Conservation (phyloP, 2,329 filamentous ascomycete species). For the Penicillium sp. region DNA sequence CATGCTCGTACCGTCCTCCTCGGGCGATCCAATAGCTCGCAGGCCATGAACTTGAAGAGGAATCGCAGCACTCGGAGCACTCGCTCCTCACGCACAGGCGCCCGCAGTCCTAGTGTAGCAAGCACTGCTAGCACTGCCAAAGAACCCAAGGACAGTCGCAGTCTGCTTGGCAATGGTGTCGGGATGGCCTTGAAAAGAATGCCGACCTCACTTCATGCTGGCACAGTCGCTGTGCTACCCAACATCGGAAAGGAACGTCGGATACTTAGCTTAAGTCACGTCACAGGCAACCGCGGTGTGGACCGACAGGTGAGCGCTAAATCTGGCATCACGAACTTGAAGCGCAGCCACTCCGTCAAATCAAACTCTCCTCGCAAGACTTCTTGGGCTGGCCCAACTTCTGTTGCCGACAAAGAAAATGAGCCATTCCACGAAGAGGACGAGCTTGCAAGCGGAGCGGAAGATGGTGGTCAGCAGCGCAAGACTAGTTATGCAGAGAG, state of each 20-base stretch:
- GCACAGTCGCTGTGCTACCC: conserved; percentile 47
- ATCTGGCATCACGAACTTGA: conserved; percentile 58
- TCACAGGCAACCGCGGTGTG: conserved; percentile 65
- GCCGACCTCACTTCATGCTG: conserved; percentile 42
- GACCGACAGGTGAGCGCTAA: conserved; percentile 37
- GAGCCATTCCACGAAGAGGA: conserved; percentile 63
- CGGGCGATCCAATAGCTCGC: conserved; percentile 62
- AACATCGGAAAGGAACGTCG: conserved; percentile 63
- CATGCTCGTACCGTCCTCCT: conserved; percentile 83
- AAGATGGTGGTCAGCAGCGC: conserved; percentile 51
- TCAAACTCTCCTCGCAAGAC: conserved; percentile 63
- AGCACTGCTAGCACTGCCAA: conserved; percentile 38
- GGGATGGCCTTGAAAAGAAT: conserved; percentile 53
- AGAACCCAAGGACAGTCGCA: conserved; percentile 37
- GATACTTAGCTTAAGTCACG: conserved; percentile 88
- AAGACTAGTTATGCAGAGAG: conserved; percentile 45
- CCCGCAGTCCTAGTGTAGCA: conserved; percentile 35
- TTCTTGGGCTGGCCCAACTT: conserved; percentile 63
- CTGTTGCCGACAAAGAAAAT: conserved; percentile 60
- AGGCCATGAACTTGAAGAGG: conserved; percentile 54
- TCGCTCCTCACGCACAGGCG: conserved; percentile 39
- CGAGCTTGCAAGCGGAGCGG: conserved; percentile 48
- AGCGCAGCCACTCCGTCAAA: conserved; percentile 76
- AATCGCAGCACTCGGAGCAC: conserved; percentile 37
- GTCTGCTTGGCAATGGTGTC: conserved; percentile 43